Conservation (phyloP, 768 basidiomycete species). For the Lactarius quietus region DNA sequence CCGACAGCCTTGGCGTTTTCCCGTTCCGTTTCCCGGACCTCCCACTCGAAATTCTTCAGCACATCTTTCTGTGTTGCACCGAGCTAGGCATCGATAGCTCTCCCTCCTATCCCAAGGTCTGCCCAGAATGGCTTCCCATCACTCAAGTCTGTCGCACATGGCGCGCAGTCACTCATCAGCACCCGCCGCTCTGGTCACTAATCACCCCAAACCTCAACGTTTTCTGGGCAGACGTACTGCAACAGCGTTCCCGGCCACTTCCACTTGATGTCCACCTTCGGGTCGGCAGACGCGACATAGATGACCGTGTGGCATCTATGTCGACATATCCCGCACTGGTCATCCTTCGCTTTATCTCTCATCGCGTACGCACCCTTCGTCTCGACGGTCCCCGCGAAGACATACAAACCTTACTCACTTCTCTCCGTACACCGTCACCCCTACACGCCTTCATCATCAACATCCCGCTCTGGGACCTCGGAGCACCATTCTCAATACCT, state of each 20-base stretch:
- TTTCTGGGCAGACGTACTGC: slow-evolving; percentile 13
- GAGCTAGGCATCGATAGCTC: slow-evolving; percentile 3
- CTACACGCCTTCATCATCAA: slow-evolving; percentile 7
- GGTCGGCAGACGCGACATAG: slow-evolving; percentile 11
- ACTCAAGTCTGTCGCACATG: slow-evolving; percentile 19
- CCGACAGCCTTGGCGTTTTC: background rate
- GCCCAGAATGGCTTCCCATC: slow-evolving; percentile 19
- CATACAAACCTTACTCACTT: background rate
- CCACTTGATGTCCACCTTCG: slow-evolving; percentile 18
- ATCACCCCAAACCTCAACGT: slow-evolving; percentile 17
- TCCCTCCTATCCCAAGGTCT: background rate
- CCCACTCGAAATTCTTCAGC: slow-evolving; percentile 13
- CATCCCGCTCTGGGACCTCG: slow-evolving; percentile 13
- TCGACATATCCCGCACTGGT: background rate
- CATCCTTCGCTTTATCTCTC: slow-evolving; percentile 2
- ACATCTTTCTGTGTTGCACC: slow-evolving; percentile 12
- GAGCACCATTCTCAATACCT: slow-evolving; percentile 2
- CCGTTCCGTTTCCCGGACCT: slow-evolving; percentile 17
- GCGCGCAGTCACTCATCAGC: slow-evolving; percentile 2
- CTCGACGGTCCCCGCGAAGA: slow-evolving; percentile 11
- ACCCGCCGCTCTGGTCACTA: slow-evolving; percentile 13
- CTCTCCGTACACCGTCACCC: background rate
- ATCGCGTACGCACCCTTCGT: slow-evolving; percentile 14
- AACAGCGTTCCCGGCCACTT: slow-evolving; percentile 7
- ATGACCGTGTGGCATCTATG: slow-evolving; percentile 9